A percentile compares a stretch with the other conserved stretches of the same genome.
Evolutionary conservation across 2,329 filamentous ascomycete species (phyloP).

Genomic region (Talaromyces verruculosus): DNA sequence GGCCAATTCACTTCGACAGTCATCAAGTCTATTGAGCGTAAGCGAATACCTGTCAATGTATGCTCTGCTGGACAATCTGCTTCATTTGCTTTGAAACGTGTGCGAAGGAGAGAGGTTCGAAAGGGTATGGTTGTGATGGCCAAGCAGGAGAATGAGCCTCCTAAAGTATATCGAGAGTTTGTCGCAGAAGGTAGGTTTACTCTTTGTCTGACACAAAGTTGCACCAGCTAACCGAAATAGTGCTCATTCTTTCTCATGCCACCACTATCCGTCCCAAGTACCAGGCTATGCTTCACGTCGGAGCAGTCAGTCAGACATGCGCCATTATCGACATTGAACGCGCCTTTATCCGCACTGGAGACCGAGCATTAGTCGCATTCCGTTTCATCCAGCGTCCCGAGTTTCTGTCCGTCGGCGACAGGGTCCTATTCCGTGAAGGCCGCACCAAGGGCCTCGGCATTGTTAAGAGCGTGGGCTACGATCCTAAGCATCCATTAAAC

Average conservation of each 20-base stretch:
- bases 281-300: conserved; percentile 97
- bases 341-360: conserved; percentile 90
- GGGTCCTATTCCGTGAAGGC: conserved; percentile 89
- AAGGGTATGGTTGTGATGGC: conserved; percentile 98
- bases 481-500: conserved; percentile 58
- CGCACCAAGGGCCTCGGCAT: conserved; percentile 94
- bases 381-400: conserved; percentile 92
- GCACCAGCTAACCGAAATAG: conserved; percentile 42
- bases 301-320: conserved; percentile 91
- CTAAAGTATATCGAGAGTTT: conserved; percentile 74
- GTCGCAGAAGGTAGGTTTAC: conserved; percentile 66
- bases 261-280: conserved; percentile 97
- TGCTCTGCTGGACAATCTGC: conserved; percentile 90
- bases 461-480: conserved; percentile 87
- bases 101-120: conserved; percentile 85
- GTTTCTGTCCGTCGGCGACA: conserved; percentile 83
- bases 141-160: conserved; percentile 67
- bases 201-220: background rate
- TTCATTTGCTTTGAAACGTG: conserved; percentile 83
- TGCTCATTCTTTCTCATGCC: conserved; percentile 90
- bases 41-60: conserved; percentile 82
- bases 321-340: conserved; percentile 96
- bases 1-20: conserved; percentile 86
- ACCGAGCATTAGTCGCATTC: conserved; percentile 92
- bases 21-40: conserved; percentile 90